A percentile compares a stretch with the other conserved stretches of the same genome.
These are phyloP conservation scores for Yamadazyma nakazawae DNA, from an alignment of 805 yeast genomes.

Conservation along the genomic window DNA sequence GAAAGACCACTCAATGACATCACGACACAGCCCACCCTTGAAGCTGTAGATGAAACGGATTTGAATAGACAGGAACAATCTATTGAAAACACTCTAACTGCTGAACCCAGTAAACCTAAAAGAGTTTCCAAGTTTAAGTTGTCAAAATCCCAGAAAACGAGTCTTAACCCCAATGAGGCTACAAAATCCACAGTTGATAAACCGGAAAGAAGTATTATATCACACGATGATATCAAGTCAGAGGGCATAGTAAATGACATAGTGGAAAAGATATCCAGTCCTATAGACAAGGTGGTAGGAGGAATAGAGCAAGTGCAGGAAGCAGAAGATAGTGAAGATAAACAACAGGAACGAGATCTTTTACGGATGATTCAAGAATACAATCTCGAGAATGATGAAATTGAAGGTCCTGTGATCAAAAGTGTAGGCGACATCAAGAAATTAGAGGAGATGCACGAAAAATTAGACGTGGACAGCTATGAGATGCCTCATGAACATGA, in stretches of 20 bases:
- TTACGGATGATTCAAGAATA: slow-evolving; percentile 44
- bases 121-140: not conserved
- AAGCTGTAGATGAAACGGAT: not conserved
- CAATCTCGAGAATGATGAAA: slow-evolving; percentile 56
- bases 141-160: not conserved
- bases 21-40: not conserved
- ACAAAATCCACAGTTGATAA: not conserved
- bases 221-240: not conserved
- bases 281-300: too few relatives aligned
- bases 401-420: slow-evolving; percentile 55
- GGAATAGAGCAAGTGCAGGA: not conserved
- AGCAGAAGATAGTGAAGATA: not conserved
- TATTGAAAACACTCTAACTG: not conserved
- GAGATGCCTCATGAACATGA: slow-evolving; percentile 13
- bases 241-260: not conserved
- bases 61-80: too few relatives aligned
- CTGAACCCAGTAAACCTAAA: not conserved
- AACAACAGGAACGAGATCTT: slow-evolving; percentile 5
- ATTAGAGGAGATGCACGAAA: slow-evolving; percentile 48
- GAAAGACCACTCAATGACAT: slow-evolving; percentile 5
- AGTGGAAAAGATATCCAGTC: not conserved
- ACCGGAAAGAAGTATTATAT: not conserved
- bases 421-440: slow-evolving; percentile 51
- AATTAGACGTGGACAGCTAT: slow-evolving; percentile 17
- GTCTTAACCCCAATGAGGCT: not conserved